Evolutionary conservation across 179 eudicot species (phyloP).

Genomic region (Silene noctiflora): DNA sequence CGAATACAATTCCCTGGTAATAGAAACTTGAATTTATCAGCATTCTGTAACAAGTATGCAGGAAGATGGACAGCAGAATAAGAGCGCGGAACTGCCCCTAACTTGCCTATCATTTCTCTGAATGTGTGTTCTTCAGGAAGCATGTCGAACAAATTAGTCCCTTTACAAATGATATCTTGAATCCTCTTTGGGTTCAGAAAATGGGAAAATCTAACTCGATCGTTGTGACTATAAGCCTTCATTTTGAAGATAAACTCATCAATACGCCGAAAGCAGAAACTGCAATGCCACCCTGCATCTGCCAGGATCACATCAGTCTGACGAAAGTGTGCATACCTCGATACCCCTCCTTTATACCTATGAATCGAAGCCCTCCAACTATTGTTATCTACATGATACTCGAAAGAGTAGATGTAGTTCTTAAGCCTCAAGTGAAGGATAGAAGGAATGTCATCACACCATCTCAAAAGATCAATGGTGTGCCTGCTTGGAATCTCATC

Average conservation of each 20-base stretch:
- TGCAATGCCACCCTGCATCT: constrained; percentile 1
- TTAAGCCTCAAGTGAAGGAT: background rate
- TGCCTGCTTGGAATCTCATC: background rate
- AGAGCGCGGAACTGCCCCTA: background rate
- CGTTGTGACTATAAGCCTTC: background rate
- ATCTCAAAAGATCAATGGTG: background rate
- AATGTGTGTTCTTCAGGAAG: background rate
- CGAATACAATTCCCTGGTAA: constrained; percentile 40
- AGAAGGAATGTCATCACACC: background rate
- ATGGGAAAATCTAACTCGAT: background rate
- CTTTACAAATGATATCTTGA: background rate
- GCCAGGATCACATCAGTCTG: background rate
- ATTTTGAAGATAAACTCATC: background rate
- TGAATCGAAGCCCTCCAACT: background rate
- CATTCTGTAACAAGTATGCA: constrained; percentile 39
- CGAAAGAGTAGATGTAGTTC: constrained; percentile 1
- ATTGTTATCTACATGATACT: background rate
- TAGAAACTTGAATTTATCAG: constrained; percentile 37
- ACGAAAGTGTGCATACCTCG: background rate
- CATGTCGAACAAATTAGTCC: background rate
- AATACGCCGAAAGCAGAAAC: background rate
- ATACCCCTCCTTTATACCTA: background rate
- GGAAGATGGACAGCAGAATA: background rate
- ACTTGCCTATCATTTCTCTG: background rate
- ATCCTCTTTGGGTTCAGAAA: background rate